phyloP scores from a whole-genome alignment of 139 green algal genomes.

The Astrephomene gubernaculifera region DNA sequence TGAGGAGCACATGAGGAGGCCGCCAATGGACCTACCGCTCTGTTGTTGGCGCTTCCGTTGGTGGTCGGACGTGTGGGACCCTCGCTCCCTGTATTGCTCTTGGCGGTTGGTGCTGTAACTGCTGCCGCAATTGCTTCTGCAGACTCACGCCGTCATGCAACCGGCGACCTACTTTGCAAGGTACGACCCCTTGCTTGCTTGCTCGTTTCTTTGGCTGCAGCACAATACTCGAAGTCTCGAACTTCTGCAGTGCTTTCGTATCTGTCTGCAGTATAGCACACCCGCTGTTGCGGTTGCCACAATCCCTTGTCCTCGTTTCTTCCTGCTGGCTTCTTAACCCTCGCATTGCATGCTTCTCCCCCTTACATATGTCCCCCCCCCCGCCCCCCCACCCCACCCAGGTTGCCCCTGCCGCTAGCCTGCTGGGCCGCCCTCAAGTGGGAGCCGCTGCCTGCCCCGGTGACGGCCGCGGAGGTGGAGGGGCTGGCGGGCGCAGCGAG shows the following conservation, averaged over 20 bases:
- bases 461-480: neutral
- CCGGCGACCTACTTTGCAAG: constrained; percentile 27
- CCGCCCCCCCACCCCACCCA: neutral
- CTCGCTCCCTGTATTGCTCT: neutral
- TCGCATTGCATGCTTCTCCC: neutral
- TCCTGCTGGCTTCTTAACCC: neutral
- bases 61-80: neutral
- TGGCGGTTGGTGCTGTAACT: neutral
- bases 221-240: neutral
- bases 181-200: neutral
- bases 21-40: neutral
- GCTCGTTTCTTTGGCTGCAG: neutral
- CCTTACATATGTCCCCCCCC: neutral
- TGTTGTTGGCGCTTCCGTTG: neutral
- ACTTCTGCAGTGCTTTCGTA: neutral
- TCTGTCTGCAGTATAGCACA: neutral
- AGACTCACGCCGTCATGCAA: constrained; percentile 34
- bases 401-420: neutral
- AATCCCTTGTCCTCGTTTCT: neutral
- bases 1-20: neutral
- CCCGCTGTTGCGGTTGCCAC: neutral
- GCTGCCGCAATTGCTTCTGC: neutral
- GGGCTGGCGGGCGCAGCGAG: neutral
- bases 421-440: constrained; percentile 26
- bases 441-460: neutral